Percentiles rank a stretch among this genome's conserved stretches.
Evolutionary conservation across 1,284 basidiomycete species (phyloP).

Genomic region (Heterobasidion irregulare): DNA sequence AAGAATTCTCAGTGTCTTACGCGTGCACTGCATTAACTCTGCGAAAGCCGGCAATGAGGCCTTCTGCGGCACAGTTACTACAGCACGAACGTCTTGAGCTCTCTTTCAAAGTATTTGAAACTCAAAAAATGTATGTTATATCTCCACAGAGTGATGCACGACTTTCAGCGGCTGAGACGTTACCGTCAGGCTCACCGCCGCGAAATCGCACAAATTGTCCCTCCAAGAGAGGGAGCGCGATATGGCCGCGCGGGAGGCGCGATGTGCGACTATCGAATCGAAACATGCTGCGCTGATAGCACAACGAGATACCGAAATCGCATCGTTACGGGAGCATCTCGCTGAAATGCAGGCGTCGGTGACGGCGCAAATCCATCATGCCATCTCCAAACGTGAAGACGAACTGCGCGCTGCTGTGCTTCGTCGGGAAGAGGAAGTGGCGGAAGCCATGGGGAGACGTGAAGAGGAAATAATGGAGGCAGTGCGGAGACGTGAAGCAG

Average conservation of each 20-base stretch:
- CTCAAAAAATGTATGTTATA: slow-evolving; percentile 62
- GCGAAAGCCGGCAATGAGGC: slow-evolving; percentile 66
- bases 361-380: slow-evolving; percentile 49
- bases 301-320: slow-evolving; percentile 54
- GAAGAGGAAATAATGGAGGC: slow-evolving; percentile 61
- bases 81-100: slow-evolving; percentile 71
- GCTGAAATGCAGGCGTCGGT: slow-evolving; percentile 29
- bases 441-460: slow-evolving; percentile 55
- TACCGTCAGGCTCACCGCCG: slow-evolving; percentile 41
- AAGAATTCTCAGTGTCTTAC: slow-evolving; percentile 18
- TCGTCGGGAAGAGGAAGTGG: slow-evolving; percentile 64
- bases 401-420: slow-evolving; percentile 60
- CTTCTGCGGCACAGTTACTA: slow-evolving; percentile 71
- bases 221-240: slow-evolving; percentile 55
- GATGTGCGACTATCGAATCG: slow-evolving; percentile 46
- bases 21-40: not conserved
- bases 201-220: slow-evolving; percentile 54
- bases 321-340: slow-evolving; percentile 35
- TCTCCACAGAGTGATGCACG: not conserved
- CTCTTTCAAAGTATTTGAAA: slow-evolving; percentile 67
- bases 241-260: slow-evolving; percentile 48
- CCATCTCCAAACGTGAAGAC: slow-evolving; percentile 55
- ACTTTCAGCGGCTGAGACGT: not conserved
- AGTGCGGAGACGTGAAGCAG: slow-evolving; percentile 35
- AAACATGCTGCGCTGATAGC: slow-evolving; percentile 35